Evolutionary conservation across 306 rosid species (phyloP), one percentile per base, ranked within the genome.

Genomic region (Ormosia emarginata): DNA sequence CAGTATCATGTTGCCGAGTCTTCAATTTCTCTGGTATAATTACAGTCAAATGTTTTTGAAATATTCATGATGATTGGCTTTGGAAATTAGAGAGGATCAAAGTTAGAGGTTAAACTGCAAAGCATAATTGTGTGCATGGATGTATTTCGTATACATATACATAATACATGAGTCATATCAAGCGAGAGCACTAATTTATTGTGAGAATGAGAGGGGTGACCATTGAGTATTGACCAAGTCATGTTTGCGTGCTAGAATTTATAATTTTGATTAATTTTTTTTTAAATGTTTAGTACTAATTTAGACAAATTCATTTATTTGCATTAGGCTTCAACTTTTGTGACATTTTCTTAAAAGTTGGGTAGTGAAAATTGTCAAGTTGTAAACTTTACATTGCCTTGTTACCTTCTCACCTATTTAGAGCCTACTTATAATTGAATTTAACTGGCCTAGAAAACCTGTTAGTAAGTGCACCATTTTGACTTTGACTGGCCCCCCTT

Each of bases 21-120:
- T 67, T 61, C 24, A 55, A 40, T 68, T 47, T 69, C 49, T 56
- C 9, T 14, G 18, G 81, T 47, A 75, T 65, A 67, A 34, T 66
- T 66, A 43, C 64, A 67, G 14, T 40, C 77, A 36, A 74, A 66
- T 55, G 39, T 53, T 57, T 37, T 18, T 30, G 46, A 24, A 24
- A 68, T 68, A 57, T 47, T 18, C n/a, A 13, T 50, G 46, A 53
- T 63, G 14, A 30, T 49, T 36, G 32, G 41, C 18, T 37, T 56
- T 32, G 4, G 69, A 58, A 47, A 59, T 77, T 59, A 14, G 59
- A 46, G 32, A 9, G 34, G 61, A 32, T 17, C 82, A 30, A 39
- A 56, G 67, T 79, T 56, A 58, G 57, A 69, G 18, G 74, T 66
- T 39, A 17, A 83, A 71, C 58, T 71, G 78, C 71, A 59, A 36